phyloP scores from a whole-genome alignment of 495 filamentous ascomycete species.

The Hyaloscypha hepaticicola region DNA sequence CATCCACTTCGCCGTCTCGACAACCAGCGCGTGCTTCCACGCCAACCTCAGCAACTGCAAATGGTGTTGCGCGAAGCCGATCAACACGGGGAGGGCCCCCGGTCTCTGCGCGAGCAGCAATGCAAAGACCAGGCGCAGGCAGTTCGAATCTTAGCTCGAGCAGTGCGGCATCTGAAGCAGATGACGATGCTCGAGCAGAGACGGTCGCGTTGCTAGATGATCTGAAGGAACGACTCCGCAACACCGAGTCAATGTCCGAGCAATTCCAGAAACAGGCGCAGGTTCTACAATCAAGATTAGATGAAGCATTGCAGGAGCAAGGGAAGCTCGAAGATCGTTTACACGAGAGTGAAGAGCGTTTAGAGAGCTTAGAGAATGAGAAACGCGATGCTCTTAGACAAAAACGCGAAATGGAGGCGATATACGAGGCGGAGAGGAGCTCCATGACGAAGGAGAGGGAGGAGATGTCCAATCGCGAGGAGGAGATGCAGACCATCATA shows the following conservation, averaged over 20 bases:
- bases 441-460: constrained; percentile 89
- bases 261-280: constrained; percentile 81
- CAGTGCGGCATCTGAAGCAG: constrained; percentile 52
- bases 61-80: constrained; percentile 44
- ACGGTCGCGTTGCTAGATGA: constrained; percentile 81
- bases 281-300: constrained; percentile 79
- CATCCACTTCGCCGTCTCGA: constrained; percentile 20
- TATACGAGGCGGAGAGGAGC: constrained; percentile 86
- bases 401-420: constrained; percentile 82
- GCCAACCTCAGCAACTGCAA: constrained; percentile 26
- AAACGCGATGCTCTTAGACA: constrained; percentile 75
- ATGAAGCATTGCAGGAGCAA: constrained; percentile 82
- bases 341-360: constrained; percentile 77
- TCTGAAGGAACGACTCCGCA: constrained; percentile 73
- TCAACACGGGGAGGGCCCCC: constrained; percentile 56
- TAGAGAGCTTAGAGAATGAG: constrained; percentile 76
- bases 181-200: constrained; percentile 59
- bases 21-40: constrained; percentile 29
- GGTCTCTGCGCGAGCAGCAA: constrained; percentile 67
- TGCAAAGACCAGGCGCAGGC: constrained; percentile 53
- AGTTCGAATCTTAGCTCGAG: constrained; percentile 60
- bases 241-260: constrained; percentile 75
- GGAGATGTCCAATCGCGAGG: constrained; percentile 75
- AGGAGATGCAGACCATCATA: constrained; percentile 85
- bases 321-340: constrained; percentile 78